These are phyloP conservation scores for Termitomyces sp. DNA, from an alignment of 768 basidiomycete species.

Conservation along the genomic window DNA sequence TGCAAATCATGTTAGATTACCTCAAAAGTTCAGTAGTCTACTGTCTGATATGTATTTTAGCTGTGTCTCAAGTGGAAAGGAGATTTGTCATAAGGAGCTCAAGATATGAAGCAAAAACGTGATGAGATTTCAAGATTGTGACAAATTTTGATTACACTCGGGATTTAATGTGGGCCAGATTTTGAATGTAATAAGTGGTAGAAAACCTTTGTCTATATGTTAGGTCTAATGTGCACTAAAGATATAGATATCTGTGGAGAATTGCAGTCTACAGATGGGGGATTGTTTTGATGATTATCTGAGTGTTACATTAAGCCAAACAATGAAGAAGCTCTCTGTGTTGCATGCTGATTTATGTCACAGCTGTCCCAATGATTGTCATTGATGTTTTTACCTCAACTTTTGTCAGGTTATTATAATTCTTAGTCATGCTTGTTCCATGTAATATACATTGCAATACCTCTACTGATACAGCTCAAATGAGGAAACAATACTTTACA, in stretches of 20 bases:
- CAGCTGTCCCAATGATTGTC: not conserved
- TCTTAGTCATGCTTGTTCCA: not conserved
- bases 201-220: not conserved
- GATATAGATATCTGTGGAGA: not conserved
- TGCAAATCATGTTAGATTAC: not conserved
- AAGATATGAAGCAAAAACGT: not conserved
- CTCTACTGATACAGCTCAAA: not conserved
- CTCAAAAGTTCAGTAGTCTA: not conserved
- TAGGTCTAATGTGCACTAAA: not conserved
- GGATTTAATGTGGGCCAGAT: not conserved
- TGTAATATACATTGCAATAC: not conserved
- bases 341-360: not conserved
- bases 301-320: not conserved
- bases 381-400: not conserved
- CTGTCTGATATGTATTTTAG: not conserved
- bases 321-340: too few relatives aligned
- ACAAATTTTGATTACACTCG: not conserved
- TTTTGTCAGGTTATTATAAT: not conserved
- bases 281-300: not conserved
- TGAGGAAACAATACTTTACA: not conserved
- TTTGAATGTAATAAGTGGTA: not conserved
- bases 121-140: not conserved
- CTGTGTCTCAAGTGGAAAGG: not conserved
- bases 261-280: not conserved
- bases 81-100: not conserved